Evolutionary conservation across 306 rosid species (phyloP).

Genomic region (Alnus glutinosa): DNA sequence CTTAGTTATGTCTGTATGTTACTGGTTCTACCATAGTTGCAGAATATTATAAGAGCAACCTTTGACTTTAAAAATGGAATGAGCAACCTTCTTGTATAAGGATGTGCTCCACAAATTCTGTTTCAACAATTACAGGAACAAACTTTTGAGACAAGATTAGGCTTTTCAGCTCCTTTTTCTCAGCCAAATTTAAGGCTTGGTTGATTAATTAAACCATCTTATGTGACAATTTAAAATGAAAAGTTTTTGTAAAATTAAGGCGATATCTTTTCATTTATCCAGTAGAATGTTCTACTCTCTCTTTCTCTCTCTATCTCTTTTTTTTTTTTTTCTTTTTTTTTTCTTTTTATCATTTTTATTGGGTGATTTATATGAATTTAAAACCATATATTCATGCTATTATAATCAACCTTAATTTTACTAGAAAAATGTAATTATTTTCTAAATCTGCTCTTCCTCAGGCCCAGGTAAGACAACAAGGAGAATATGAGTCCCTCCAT

Average conservation of each 20-base stretch:
- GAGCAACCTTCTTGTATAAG: neutral
- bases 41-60: neutral
- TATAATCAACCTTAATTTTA: neutral
- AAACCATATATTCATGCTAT: neutral
- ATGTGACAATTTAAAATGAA: neutral
- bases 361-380: neutral
- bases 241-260: neutral
- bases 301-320: neutral
- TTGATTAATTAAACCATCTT: neutral
- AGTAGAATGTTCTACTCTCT: neutral
- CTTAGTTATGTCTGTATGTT: neutral
- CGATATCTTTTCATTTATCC: neutral
- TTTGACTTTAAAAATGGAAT: neutral
- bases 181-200: neutral
- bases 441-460: conserved; percentile 35
- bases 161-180: neutral
- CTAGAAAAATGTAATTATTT: neutral
- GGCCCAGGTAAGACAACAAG: conserved; percentile 69
- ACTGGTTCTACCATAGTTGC: neutral
- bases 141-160: neutral
- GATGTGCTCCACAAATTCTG: neutral
- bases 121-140: neutral
- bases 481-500: conserved; percentile 57
- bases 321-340: neutral
- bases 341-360: neutral